Percentiles rank a stretch among this genome's conserved stretches.
Evolutionary conservation across 2,329 filamentous ascomycete species (phyloP).

Genomic region (Colletotrichum shisoi): DNA sequence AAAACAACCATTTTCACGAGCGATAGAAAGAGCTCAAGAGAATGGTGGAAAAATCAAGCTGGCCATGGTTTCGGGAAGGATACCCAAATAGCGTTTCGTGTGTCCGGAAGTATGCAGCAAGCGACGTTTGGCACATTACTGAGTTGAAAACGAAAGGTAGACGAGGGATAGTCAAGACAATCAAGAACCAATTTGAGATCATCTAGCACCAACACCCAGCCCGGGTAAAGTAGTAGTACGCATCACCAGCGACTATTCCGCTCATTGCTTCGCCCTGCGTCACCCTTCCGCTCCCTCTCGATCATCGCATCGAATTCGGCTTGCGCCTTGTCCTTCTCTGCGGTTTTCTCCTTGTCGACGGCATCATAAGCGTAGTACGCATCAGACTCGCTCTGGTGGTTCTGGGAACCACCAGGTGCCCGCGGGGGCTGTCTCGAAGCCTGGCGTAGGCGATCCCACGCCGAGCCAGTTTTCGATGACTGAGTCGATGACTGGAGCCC

Average conservation of each 20-base stretch:
- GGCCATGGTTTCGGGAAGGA: neutral
- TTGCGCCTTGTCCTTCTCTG: constrained; percentile 57
- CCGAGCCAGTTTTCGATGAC: constrained; percentile 45
- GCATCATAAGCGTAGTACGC: constrained; percentile 49
- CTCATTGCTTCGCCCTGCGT: constrained; percentile 6
- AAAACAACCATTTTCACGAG: neutral
- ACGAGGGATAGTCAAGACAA: neutral
- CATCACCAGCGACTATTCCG: constrained; percentile 28
- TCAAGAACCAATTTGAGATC: neutral
- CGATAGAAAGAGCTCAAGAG: neutral
- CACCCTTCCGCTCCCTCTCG: constrained; percentile 52
- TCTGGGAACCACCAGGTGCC: constrained; percentile 16
- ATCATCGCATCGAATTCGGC: constrained; percentile 60
- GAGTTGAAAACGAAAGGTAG: neutral
- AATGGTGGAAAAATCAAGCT: too few relatives aligned
- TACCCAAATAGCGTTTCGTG: neutral
- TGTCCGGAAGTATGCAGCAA: neutral
- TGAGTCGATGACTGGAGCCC: constrained; percentile 30
- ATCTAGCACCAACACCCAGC: neutral
- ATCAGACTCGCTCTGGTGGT: constrained; percentile 37
- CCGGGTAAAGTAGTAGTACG: neutral
- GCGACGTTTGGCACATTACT: neutral
- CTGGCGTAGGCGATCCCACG: constrained; percentile 58
- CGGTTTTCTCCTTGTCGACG: constrained; percentile 50
- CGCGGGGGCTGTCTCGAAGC: constrained; percentile 43